Evolutionary conservation across 2,329 filamentous ascomycete species (phyloP), one percentile per base, ranked within the genome.

Genomic region (Colletotrichum cordylinicola): DNA sequence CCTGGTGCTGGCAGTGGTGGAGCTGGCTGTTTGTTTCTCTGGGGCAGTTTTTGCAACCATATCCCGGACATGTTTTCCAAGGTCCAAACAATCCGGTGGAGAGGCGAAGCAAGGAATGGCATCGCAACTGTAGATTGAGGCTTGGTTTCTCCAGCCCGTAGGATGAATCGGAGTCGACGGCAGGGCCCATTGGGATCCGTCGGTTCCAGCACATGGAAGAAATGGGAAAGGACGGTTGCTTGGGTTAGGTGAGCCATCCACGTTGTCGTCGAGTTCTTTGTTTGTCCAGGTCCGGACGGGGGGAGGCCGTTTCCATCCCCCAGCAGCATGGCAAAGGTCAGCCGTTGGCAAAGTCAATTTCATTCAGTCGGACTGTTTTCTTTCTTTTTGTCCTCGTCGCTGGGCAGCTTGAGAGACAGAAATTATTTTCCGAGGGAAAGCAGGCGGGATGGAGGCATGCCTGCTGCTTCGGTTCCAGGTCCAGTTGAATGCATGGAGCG

Each of bases 21-120:
- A 58, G 43, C 39, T 55, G 37, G 21, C 33, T 60, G 52, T 73
- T 75, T 74, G 72, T 70, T 64, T 73, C 24, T 73, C 69, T 65
- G 56, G 39, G 27, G n/a, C 21, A 15, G 7, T 64, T 29, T 64
- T 68, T 27, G n/a, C 31, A 58, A 72, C 73, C 73, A 56, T 58
- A 64, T 67, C 73, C 73, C 48, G 58, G 73, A 8, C 70, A 31
- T 39, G 70, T 48, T 67, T 64, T 65, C 69, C 68, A 64, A 68
- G 58, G 64, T 74, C 64, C 43, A 73, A 75, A 75, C 69, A 72
- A 31, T 24, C 21, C 39, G 71, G 61, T 37, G 61, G 29, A 55
- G 72, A 72, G 61, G 61, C 29, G 27, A 24, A 66, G 67, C 72
- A 67, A 66, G 61, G 55, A 72, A 66, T 62, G 37, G 62, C 37